These are phyloP conservation scores for Candida nitratophila DNA, from an alignment of 805 yeast species.

Conservation along the genomic window DNA sequence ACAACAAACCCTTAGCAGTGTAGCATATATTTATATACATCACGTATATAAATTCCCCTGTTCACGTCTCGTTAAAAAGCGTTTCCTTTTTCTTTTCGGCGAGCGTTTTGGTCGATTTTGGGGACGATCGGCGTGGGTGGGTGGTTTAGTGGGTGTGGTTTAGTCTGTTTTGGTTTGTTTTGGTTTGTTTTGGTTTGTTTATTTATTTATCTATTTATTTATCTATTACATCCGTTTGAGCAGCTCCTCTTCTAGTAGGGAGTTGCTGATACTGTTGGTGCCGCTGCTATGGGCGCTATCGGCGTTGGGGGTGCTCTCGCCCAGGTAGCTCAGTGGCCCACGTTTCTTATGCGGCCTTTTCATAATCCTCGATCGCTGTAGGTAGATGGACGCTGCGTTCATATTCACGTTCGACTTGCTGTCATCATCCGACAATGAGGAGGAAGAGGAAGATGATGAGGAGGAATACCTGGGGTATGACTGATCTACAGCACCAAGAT, in stretches of 20 bases:
- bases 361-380: constrained; percentile 14
- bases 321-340: background rate
- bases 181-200: no score
- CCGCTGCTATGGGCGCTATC: constrained; percentile 12
- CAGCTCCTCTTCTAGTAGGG: constrained; percentile 21
- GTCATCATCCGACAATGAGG: background rate
- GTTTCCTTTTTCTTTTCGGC: no score
- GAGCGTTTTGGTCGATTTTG: no score
- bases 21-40: no score
- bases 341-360: background rate
- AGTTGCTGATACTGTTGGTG: constrained; percentile 17
- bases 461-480: background rate
- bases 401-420: constrained; percentile 10
- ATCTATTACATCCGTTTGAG: constrained; percentile 3
- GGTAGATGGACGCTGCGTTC: constrained; percentile 17
- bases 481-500: background rate
- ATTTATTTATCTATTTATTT: no score
- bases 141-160: no score
- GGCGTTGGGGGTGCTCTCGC: background rate
- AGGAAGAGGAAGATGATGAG: background rate
- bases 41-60: no score
- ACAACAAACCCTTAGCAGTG: no score
- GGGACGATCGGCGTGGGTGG: no score
- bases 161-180: no score
- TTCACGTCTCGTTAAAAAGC: no score